Evolutionary conservation across 192 early-diverging fungal genomes (phyloP).

Genomic region (Linderina pennispora): DNA sequence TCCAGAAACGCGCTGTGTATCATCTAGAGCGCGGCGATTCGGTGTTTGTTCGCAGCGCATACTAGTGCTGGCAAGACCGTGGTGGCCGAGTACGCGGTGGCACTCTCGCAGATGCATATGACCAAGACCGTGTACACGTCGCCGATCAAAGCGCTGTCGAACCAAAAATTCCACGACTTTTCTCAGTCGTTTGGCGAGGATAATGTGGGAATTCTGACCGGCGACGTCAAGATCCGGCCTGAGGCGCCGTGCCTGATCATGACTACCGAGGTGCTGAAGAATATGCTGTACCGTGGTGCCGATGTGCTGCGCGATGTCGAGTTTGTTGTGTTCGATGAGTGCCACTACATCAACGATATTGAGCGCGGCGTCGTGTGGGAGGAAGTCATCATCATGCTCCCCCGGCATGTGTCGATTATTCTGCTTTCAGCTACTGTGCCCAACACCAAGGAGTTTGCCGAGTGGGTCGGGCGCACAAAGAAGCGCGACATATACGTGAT

Average conservation of each 20-base stretch:
- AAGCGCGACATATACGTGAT: constrained; percentile 98
- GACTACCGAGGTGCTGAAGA: constrained; percentile 97
- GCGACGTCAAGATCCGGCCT: constrained; percentile 94
- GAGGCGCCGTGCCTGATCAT: constrained; percentile 97
- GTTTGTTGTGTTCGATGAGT: constrained; percentile 99
- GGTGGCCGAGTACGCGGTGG: constrained; percentile 98
- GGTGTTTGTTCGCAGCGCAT: constrained; percentile 97
- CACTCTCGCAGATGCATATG: constrained; percentile 90
- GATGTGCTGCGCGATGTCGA: constrained; percentile 96
- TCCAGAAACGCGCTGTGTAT: constrained; percentile 96
- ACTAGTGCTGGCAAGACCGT: constrained; percentile 98
- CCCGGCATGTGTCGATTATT: constrained; percentile 90
- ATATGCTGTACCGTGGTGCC: constrained; percentile 96
- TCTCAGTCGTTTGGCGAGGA: constrained; percentile 77
- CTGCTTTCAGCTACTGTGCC: constrained; percentile 95
- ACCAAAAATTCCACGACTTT: constrained; percentile 99
- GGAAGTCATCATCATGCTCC: constrained; percentile 99
- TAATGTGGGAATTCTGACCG: constrained; percentile 93
- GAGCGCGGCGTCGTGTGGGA: constrained; percentile 99
- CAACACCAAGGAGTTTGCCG: constrained; percentile 97
- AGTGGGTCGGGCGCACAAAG: constrained; percentile 98
- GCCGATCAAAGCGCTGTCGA: constrained; percentile 97
- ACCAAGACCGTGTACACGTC: constrained; percentile 94
- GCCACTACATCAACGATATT: constrained; percentile 94
- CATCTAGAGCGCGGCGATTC: constrained; percentile 92